Evolutionary conservation across 2,329 filamentous ascomycete species (phyloP), one percentile per base, ranked within the genome.

Genomic region (Ceratocystis alfenasii): DNA sequence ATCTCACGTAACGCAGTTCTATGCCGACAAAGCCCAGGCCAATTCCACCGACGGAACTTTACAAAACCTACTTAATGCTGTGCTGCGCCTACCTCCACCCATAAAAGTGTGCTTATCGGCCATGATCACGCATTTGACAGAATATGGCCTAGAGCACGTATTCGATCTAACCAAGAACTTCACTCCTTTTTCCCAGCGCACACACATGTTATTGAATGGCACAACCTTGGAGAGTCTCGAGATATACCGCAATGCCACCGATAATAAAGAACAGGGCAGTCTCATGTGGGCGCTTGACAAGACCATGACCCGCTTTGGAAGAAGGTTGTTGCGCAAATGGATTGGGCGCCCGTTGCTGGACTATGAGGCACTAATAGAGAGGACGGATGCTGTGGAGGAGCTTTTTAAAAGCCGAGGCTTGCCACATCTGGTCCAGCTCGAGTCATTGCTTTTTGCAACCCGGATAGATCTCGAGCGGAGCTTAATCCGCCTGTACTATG

Each of bases 111-210:
- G 94, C 75, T 81, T 99, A 15, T 96, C 94, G 3, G 89, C 92
- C 10, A 96, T 99, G 92, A 97, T 99, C 71, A 89, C 83, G 1
- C 92, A 99, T 72, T 79, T 99, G 71, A 87, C 85, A 20, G 92
- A 96, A 69, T 99, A 96, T 73, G 91, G 91, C 0, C 80, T 99
- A 22, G 88, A 97, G 74, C 91, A 97, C 77, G 90, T 99, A 64
- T 96, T 99, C 71, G 88, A 96, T 72, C 78, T 99, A 55, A 97
- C 94, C 1, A 96, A 95, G 71, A 96, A 97, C 76, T 99, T 99
- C 72, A 88, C 96, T 70, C 90, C 91, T 1, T 99, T 99, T 76
- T 96, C 89, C 70, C 90, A 92, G 6, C 82, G 92, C 46, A 92
- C 93, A 15, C 92, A 97, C 72, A 97, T 99, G 94, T 80, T 97